Evolutionary conservation across 768 basidiomycete genomes (phyloP).

Genomic region (Sarcomyxa edulis): DNA sequence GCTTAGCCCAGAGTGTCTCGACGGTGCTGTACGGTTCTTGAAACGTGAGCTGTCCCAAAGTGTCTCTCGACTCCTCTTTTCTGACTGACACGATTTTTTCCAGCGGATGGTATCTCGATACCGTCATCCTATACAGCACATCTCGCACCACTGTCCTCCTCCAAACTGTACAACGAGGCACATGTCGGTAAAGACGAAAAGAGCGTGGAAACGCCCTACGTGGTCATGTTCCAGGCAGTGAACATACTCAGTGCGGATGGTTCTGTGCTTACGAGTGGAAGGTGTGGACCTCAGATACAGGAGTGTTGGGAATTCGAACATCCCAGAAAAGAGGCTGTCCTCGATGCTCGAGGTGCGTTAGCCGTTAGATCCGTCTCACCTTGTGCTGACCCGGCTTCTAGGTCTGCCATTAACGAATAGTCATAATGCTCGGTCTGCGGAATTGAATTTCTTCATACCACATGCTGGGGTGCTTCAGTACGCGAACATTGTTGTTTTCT

Average conservation of each 20-base stretch:
- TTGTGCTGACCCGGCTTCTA: too few relatives aligned
- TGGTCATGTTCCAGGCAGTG: slow-evolving; percentile 96
- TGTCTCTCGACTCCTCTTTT: too few relatives aligned
- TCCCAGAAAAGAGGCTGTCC: slow-evolving; percentile 73
- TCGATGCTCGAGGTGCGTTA: slow-evolving; percentile 64
- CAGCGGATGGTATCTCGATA: slow-evolving; percentile 92
- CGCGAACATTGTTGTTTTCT: slow-evolving; percentile 13
- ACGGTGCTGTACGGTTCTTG: slow-evolving; percentile 90
- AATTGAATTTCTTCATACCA: slow-evolving; percentile 86
- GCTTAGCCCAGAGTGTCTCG: slow-evolving; percentile 95
- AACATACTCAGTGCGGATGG: slow-evolving; percentile 82
- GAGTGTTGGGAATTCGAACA: slow-evolving; percentile 99
- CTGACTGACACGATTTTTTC: not conserved
- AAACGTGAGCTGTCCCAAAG: slow-evolving; percentile 60
- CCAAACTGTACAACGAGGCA: slow-evolving; percentile 87
- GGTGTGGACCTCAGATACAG: slow-evolving; percentile 81
- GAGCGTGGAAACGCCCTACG: slow-evolving; percentile 90
- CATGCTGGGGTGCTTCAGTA: slow-evolving; percentile 88
- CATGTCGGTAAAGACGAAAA: slow-evolving; percentile 59
- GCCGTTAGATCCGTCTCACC: slow-evolving; percentile 2
- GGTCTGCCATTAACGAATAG: slow-evolving; percentile 92
- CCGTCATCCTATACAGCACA: slow-evolving; percentile 95
- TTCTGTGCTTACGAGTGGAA: slow-evolving; percentile 48
- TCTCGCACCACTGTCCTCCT: slow-evolving; percentile 90
- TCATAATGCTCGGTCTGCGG: slow-evolving; percentile 88